phyloP scores from a whole-genome alignment of 306 rosid species.

The Delonix regia region DNA sequence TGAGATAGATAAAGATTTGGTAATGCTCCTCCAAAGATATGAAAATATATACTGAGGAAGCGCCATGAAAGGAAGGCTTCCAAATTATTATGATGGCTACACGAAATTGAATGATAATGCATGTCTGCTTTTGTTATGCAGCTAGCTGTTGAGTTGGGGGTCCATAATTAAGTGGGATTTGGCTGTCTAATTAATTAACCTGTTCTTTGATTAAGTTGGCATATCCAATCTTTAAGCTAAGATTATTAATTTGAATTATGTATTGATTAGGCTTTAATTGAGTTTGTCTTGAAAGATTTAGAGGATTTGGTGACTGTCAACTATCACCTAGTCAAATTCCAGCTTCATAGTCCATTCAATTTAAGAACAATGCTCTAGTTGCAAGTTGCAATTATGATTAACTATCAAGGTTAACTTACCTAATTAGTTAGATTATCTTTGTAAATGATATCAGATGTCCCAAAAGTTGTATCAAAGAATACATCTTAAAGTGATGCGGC shows the following conservation, averaged over 20 bases:
- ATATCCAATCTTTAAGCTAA: constrained; percentile 9
- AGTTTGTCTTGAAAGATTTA: neutral
- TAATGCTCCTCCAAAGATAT: neutral
- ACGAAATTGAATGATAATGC: neutral
- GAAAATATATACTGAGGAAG: neutral
- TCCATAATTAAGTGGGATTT: constrained; percentile 20
- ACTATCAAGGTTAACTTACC: neutral
- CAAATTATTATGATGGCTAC: neutral
- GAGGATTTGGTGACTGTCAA: constrained; percentile 29
- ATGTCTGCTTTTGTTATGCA: neutral
- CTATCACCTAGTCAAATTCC: constrained; percentile 29
- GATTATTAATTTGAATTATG: constrained; percentile 1
- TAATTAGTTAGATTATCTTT: neutral
- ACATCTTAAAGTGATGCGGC: neutral
- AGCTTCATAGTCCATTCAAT: constrained; percentile 17
- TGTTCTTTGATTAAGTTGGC: constrained; percentile 31
- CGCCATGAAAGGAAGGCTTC: neutral
- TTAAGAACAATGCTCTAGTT: constrained; percentile 4
- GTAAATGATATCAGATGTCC: neutral
- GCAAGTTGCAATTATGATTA: neutral
- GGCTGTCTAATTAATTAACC: constrained; percentile 29
- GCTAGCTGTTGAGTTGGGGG: constrained; percentile 7
- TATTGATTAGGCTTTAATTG: constrained; percentile 15
- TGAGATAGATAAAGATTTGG: neutral
- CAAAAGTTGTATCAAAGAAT: neutral